Evolutionary conservation across 441 rosid species (phyloP), one percentile per base, ranked within the genome.

Genomic region (Adansonia grandidieri): DNA sequence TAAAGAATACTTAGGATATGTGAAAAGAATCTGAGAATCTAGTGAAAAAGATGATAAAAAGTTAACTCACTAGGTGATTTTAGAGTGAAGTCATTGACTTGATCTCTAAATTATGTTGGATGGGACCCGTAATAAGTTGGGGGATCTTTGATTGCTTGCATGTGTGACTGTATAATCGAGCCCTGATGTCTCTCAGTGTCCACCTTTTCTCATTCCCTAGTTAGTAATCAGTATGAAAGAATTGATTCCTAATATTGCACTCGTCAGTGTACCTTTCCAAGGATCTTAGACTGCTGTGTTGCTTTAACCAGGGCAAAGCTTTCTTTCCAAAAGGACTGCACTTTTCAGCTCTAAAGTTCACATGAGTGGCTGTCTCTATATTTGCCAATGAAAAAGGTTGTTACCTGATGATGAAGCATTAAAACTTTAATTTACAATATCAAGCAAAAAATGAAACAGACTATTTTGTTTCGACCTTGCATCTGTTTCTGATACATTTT

Each of bases 261-360:
- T 81, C 56, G 28, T 81, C 56, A 20, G 14, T 58, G 74, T 64
- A 71, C 73, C 75, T 78, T 82, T 78, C 80, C 82, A 83, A 81
- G 71, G 83, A 71, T 72, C 81, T 48, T 76, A 71, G 85, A 81
- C 78, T 79, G 85, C 79, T 70, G 84, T 77, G 85, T 81, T 74
- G 68, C 63, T 80, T 67, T 78, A 51, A 53, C 68, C 44, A 71
- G 62, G 61, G 69, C 79, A 70, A 72, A 28, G 53, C 82, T 84
- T 75, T 80, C 70, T 79, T 76, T 61, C 19, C 44, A 62, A 84
- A 78, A 73, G 60, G 28, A 75, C 32, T 66, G 60, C 76, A 64
- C 57, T 73, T 75, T 37, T 75, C 57, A 68, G 44, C 48, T 48
- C 37, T 13, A 20, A 74, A 80, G 66, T 58, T 74, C 20, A 15